Conservation (phyloP, 2,329 filamentous ascomycete genomes). For the Hirsutella minnesotensis region DNA sequence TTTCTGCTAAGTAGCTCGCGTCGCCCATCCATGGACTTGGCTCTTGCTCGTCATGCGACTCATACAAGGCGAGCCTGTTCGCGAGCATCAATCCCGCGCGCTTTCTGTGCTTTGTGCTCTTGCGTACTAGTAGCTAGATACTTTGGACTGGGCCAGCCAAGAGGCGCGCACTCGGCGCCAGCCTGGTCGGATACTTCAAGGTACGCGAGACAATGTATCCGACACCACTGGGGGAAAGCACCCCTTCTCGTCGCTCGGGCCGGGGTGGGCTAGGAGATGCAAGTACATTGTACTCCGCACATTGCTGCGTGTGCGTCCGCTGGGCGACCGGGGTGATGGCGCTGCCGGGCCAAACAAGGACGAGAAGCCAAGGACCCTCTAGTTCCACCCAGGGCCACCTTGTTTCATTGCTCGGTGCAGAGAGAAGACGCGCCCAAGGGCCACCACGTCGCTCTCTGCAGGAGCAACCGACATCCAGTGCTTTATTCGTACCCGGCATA, state of each 20-base stretch:
- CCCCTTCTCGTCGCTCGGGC: slow-evolving; percentile 1
- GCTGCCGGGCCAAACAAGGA: slow-evolving; percentile 2
- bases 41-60: too few relatives aligned
- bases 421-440: too few relatives aligned
- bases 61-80: too few relatives aligned
- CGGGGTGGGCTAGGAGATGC: slow-evolving; percentile 1
- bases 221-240: not conserved
- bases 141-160: too few relatives aligned
- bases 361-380: not conserved
- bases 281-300: not conserved
- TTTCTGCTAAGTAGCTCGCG: too few relatives aligned
- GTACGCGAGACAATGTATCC: not conserved
- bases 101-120: too few relatives aligned
- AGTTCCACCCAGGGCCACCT: not conserved
- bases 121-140: too few relatives aligned
- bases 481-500: too few relatives aligned
- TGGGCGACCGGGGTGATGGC: not conserved
- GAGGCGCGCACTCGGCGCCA: not conserved
- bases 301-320: not conserved
- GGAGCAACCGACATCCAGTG: too few relatives aligned
- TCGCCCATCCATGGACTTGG: too few relatives aligned
- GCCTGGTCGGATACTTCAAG: not conserved
- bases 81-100: too few relatives aligned
- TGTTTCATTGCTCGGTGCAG: slow-evolving; percentile 1
- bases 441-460: too few relatives aligned